Evolutionary conservation across 169 alveolate species (phyloP).

Genomic region (Hammondia hammondi): DNA sequence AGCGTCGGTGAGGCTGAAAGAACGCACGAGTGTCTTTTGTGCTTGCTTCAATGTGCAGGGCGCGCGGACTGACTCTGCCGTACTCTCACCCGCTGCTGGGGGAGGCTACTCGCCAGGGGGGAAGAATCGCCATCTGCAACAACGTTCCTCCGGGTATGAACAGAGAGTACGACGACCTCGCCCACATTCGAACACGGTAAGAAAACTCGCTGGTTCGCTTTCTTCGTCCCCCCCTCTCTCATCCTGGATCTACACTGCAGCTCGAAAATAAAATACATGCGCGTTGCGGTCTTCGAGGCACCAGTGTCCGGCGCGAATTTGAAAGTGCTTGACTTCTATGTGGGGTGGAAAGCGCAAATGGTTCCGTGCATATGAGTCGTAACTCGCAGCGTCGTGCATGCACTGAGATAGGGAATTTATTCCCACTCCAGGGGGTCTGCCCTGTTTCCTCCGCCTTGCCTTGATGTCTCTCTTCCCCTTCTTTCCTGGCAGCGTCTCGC

Average conservation of each 20-base stretch:
- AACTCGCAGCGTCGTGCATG: too few species aligned
- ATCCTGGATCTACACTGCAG: background rate
- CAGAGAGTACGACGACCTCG: conserved; percentile 61
- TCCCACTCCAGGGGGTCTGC: too few species aligned
- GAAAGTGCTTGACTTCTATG: too few species aligned
- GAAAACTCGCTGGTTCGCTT: background rate
- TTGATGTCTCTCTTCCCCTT: background rate
- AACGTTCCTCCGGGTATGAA: conserved; percentile 61
- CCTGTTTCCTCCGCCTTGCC: too few species aligned
- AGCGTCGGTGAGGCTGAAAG: too few species aligned
- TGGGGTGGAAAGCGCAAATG: too few species aligned
- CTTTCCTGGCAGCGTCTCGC: background rate
- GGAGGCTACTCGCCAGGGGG: conserved; percentile 63
- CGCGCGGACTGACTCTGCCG: conserved; percentile 56
- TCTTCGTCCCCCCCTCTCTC: background rate
- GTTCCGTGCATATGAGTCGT: too few species aligned
- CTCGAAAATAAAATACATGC: background rate
- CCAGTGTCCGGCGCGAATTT: too few species aligned
- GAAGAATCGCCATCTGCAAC: conserved; percentile 55
- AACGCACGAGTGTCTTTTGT: too few species aligned
- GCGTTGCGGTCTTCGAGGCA: background rate
- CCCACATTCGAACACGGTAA: conserved; percentile 54
- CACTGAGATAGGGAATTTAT: too few species aligned
- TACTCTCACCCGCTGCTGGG: conserved; percentile 58
- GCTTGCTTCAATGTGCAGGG: conserved; percentile 18